phyloP scores from a whole-genome alignment of 2,329 filamentous ascomycete species.

The Geosmithia flava region DNA sequence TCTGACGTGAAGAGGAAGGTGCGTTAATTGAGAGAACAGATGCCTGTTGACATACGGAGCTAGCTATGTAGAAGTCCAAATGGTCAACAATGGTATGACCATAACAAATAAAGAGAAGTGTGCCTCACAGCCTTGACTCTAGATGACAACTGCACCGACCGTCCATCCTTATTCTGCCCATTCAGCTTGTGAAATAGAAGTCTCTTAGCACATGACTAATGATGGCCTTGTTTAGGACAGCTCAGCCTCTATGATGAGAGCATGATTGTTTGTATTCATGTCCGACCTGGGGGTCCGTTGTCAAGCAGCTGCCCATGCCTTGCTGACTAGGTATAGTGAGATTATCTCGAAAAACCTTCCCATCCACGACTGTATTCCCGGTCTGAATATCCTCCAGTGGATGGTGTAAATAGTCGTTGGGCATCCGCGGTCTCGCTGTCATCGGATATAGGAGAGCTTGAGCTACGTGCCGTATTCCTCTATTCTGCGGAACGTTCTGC shows the following conservation, averaged over 20 bases:
- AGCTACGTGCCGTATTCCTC: slow-evolving; percentile 6
- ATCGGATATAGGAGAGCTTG: slow-evolving; percentile 1
- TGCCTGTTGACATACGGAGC: too few species aligned
- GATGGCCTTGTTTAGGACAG: too few species aligned
- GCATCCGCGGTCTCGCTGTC: not conserved
- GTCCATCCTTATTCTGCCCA: too few species aligned
- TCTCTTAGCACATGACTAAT: too few species aligned
- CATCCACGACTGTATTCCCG: not conserved
- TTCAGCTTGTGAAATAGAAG: too few species aligned
- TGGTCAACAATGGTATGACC: too few species aligned
- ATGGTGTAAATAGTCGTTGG: slow-evolving; percentile 1
- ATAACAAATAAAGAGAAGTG: too few species aligned
- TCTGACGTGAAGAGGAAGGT: too few species aligned
- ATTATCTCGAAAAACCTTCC: not conserved
- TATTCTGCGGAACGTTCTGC: slow-evolving; percentile 22
- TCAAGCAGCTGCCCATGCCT: not conserved
- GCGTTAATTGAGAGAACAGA: too few species aligned
- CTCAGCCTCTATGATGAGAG: not conserved
- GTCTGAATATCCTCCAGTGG: slow-evolving; percentile 1
- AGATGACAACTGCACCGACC: too few species aligned
- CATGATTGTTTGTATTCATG: not conserved
- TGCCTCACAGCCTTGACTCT: too few species aligned
- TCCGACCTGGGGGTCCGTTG: not conserved
- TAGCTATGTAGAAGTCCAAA: too few species aligned
- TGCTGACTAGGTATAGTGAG: not conserved